Conservation (phyloP, 176 grass and related monocot species). For the Stipa capillata region DNA sequence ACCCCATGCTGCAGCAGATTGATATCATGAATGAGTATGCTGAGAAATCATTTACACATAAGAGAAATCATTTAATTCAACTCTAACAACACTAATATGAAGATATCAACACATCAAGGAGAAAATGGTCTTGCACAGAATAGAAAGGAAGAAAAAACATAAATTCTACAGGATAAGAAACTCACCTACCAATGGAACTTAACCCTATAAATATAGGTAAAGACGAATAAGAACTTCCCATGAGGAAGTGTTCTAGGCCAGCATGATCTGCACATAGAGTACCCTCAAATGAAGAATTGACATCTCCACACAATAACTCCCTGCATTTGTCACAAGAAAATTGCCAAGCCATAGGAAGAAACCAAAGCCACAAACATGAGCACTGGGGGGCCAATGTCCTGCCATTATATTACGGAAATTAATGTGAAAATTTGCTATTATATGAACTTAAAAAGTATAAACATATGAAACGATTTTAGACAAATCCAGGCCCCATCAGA, state of each 20-base stretch:
- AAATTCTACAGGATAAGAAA: not conserved
- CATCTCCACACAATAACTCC: slow-evolving; percentile 26
- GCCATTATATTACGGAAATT: not conserved
- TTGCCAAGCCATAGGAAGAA: slow-evolving; percentile 72
- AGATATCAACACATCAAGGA: not conserved
- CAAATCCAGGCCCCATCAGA: not conserved
- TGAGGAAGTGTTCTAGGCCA: slow-evolving; percentile 41
- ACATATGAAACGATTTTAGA: not conserved
- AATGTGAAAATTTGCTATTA: not conserved
- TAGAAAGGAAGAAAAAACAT: not conserved
- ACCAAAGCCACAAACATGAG: slow-evolving; percentile 73
- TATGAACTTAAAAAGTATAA: not conserved
- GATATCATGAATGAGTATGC: not conserved
- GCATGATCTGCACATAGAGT: slow-evolving; percentile 47
- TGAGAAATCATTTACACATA: not conserved
- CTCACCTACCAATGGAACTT: slow-evolving; percentile 83
- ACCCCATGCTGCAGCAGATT: slow-evolving; percentile 82
- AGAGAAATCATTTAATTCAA: not conserved
- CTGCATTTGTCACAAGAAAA: slow-evolving; percentile 73
- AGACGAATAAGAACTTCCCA: slow-evolving; percentile 16
- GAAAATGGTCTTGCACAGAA: not conserved
- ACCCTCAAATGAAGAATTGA: slow-evolving; percentile 12
- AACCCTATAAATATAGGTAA: slow-evolving; percentile 69
- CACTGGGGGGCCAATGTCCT: slow-evolving; percentile 70
- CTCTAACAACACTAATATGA: not conserved